Percentiles rank a stretch among this genome's conserved stretches.
Conservation (phyloP, 2,329 filamentous ascomycete genomes). For the Coleophoma cylindrospora region DNA sequence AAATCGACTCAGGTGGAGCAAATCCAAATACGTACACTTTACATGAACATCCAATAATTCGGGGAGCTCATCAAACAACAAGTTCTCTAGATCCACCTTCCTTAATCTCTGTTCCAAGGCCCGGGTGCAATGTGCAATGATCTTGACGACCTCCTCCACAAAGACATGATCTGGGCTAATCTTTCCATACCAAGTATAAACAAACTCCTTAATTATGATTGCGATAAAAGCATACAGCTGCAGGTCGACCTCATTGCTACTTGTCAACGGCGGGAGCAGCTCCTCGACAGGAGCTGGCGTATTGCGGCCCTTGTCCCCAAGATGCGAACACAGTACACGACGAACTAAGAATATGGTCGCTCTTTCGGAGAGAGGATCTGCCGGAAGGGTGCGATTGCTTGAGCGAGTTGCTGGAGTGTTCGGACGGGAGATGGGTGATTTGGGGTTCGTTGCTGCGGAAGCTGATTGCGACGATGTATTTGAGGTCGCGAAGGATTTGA, state of each 20-base stretch:
- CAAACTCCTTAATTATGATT: constrained; percentile 83
- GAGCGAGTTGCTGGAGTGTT: constrained; percentile 16
- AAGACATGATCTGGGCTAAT: constrained; percentile 90
- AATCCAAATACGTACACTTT: constrained; percentile 50
- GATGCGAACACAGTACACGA: constrained; percentile 75
- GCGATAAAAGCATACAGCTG: constrained; percentile 91
- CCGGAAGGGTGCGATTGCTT: constrained; percentile 26
- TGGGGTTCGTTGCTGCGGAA: constrained; percentile 8
- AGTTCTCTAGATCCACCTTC: constrained; percentile 73
- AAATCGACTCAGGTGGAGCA: constrained; percentile 14
- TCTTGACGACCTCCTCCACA: constrained; percentile 79
- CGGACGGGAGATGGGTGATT: constrained; percentile 8
- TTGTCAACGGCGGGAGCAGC: constrained; percentile 84
- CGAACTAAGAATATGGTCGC: constrained; percentile 79
- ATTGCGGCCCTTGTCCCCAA: constrained; percentile 48
- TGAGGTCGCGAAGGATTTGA: constrained; percentile 30
- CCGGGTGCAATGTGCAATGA: constrained; percentile 87
- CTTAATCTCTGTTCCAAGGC: constrained; percentile 81
- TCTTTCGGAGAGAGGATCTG: constrained; percentile 64
- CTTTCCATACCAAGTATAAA: constrained; percentile 87
- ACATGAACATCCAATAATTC: constrained; percentile 77
- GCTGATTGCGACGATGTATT: constrained; percentile 16
- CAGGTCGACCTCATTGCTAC: constrained; percentile 87
- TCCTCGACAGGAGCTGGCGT: constrained; percentile 65
- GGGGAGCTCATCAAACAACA: constrained; percentile 85